phyloP scores from a whole-genome alignment of 306 rosid genomes.

The Ammopiptanthus mongolicus region DNA sequence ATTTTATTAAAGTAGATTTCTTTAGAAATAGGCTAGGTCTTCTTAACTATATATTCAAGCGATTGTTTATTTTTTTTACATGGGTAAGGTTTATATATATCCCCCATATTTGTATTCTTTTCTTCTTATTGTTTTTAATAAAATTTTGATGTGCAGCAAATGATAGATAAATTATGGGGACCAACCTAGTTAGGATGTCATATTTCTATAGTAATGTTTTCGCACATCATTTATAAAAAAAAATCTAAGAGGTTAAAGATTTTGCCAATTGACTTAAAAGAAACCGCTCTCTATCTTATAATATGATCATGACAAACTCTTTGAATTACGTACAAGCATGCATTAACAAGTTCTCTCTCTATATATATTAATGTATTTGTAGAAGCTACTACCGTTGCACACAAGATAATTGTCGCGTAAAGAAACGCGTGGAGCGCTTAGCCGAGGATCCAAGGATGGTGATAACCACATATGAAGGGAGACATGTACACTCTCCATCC shows the following conservation, averaged over 20 bases:
- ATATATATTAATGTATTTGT: background rate
- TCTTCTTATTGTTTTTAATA: too few species aligned
- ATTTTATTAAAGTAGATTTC: too few species aligned
- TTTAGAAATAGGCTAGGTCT: too few species aligned
- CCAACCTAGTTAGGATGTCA: too few species aligned
- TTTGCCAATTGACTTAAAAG: background rate
- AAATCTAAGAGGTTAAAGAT: background rate
- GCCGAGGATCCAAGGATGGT: constrained; percentile 99
- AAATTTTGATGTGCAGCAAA: too few species aligned
- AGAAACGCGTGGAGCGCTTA: constrained; percentile 88
- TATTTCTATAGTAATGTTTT: too few species aligned
- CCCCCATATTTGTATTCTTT: too few species aligned
- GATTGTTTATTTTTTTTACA: too few species aligned
- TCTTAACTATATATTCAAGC: too few species aligned
- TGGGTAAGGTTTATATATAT: too few species aligned
- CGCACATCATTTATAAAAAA: too few species aligned
- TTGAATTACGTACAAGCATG: background rate
- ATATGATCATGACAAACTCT: background rate
- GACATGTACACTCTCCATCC: constrained; percentile 85
- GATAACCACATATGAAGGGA: constrained; percentile 93
- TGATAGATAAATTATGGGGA: too few species aligned
- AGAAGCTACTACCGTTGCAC: constrained; percentile 98
- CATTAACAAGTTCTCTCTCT: background rate
- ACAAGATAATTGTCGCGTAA: constrained; percentile 84
- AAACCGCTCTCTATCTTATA: background rate